These are phyloP conservation scores for Anaeramoeba ignava DNA, from an alignment of 78 protist genomes.

Conservation along the genomic window DNA sequence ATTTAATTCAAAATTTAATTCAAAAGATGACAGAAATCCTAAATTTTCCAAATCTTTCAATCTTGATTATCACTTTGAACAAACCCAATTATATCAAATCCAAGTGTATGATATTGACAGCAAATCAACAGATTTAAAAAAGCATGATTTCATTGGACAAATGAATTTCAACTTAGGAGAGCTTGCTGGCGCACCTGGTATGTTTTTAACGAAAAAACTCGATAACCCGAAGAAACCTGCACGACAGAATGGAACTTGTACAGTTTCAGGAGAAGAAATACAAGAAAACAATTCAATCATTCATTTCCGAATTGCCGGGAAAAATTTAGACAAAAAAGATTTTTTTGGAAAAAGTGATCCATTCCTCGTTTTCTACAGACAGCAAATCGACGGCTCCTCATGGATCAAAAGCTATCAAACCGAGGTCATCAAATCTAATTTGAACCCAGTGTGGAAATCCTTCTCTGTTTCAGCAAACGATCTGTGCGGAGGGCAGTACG, in stretches of 20 bases:
- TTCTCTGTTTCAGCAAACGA: not conserved
- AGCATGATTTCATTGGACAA: too few species aligned
- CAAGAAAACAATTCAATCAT: not conserved
- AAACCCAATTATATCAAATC: too few species aligned
- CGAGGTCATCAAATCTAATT: not conserved
- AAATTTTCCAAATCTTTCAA: too few species aligned
- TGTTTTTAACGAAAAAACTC: not conserved
- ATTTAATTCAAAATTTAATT: too few species aligned
- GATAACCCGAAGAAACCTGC: not conserved
- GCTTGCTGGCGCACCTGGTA: not conserved
- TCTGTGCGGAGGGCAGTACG: not conserved
- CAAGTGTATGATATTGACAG: too few species aligned
- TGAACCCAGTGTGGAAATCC: not conserved
- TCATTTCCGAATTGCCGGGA: not conserved
- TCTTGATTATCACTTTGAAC: too few species aligned
- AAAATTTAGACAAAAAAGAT: not conserved
- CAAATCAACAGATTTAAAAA: too few species aligned
- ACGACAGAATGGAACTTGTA: not conserved
- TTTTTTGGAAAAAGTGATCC: not conserved
- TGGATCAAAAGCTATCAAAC: not conserved
- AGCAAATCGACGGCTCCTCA: not conserved
- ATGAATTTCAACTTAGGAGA: too few species aligned
- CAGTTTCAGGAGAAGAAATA: not conserved
- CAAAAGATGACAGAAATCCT: too few species aligned
- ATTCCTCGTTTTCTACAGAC: not conserved